Evolutionary conservation across 495 filamentous ascomycete species (phyloP), one percentile per base, ranked within the genome.

Genomic region (Endocarpon pusillum): DNA sequence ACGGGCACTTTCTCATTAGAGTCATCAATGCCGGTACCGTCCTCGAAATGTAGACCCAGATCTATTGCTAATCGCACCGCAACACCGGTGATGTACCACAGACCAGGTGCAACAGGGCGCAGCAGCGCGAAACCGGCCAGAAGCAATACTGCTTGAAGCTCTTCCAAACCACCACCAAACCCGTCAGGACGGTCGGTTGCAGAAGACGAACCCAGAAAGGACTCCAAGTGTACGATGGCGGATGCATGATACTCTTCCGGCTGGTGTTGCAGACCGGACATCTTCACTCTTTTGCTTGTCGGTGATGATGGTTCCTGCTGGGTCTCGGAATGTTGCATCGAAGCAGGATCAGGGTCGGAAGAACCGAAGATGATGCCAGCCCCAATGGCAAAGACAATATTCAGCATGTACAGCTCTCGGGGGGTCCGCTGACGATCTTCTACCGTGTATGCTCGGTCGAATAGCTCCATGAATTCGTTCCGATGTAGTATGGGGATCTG

Each of bases 351-450:
- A 6, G 59, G 48, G 34, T 53, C 54, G 22, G 48, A 46, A 18
- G 54, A 41, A 37, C 54, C 49, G 42, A 93, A 71, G 40, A 93
- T 91, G 42, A 94, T 92, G 1, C 85, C 87, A 9, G 82, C 79
- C 6, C 87, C 87, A 40, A 94, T 94, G 4, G 87, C 87, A 58
- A 87, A 96, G n/a, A 94, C 87, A 52, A 96, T 94, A 52, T 94
- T 93, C 31, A 94, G 66, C 53, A 85, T 71, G 49, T 94, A 96
- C 10, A 85, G 69, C 53, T 92, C 85, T 33, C 81, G 70, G 5
- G 86, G 72, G 14, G 78, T 81, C 19, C 82, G 69, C 36, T 69
- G 69, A 37, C 72, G 71, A 34, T 70, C 71, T 21, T 76, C 71
- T 5, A 71, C 58, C 2, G 64, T 59, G 51, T 89, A 96, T 0